phyloP scores from a whole-genome alignment of 2,329 filamentous ascomycete genomes.

The Aspergillus tamarii region DNA sequence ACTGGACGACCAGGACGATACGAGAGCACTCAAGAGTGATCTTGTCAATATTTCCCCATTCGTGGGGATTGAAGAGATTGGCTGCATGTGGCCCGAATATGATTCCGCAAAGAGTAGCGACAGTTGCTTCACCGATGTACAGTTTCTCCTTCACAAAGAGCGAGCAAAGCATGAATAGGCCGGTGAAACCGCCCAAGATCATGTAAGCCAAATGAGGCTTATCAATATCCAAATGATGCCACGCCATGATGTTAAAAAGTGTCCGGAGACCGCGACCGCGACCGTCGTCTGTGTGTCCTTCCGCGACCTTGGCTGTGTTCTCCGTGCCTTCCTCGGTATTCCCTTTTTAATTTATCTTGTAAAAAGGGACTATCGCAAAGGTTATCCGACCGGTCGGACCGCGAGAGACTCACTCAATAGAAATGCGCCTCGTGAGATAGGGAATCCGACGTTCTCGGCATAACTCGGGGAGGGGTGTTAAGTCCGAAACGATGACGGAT shows the following conservation, averaged over 20 bases:
- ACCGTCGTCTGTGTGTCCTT: slow-evolving; percentile 5
- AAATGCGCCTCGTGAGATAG: slow-evolving; percentile 28
- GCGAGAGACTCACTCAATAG: slow-evolving; percentile 26
- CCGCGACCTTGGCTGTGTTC: slow-evolving; percentile 6
- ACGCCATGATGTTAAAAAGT: slow-evolving; percentile 47
- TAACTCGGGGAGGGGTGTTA: slow-evolving; percentile 8
- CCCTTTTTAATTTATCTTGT: neutral
- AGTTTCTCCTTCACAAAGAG: slow-evolving; percentile 97
- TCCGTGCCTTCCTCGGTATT: neutral
- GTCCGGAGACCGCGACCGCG: neutral
- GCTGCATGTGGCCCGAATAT: slow-evolving; percentile 71
- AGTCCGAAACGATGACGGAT: slow-evolving; percentile 8
- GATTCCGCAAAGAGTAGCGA: slow-evolving; percentile 73
- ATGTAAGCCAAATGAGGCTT: slow-evolving; percentile 97
- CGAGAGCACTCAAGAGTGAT: slow-evolving; percentile 72
- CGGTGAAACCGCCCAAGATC: slow-evolving; percentile 96
- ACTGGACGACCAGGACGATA: slow-evolving; percentile 72
- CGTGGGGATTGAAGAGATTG: slow-evolving; percentile 61
- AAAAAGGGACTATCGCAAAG: slow-evolving; percentile 5
- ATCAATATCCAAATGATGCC: slow-evolving; percentile 68
- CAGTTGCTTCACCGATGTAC: slow-evolving; percentile 97
- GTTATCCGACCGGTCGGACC: slow-evolving; percentile 12
- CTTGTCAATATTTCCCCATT: slow-evolving; percentile 69
- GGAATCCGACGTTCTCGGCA: slow-evolving; percentile 10
- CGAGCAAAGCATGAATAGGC: slow-evolving; percentile 96